Conservation (phyloP, 345 rosid genomes). For the Syzygium aqueum region DNA sequence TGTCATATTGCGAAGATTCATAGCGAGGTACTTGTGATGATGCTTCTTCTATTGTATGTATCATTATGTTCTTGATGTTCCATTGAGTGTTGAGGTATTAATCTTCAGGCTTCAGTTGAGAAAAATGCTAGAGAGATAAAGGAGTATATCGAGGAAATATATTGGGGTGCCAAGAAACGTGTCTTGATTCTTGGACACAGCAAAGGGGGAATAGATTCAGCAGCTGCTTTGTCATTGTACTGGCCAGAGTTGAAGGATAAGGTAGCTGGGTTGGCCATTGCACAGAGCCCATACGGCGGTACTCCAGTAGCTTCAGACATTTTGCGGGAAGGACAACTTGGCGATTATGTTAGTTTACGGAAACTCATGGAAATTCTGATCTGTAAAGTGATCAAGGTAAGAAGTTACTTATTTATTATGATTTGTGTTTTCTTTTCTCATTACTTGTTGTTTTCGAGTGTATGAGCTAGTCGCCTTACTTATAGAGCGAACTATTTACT, state of each 20-base stretch:
- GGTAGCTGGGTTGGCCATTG: slow-evolving; percentile 83
- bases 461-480: not conserved
- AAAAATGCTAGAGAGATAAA: slow-evolving; percentile 93
- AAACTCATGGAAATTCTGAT: slow-evolving; percentile 84
- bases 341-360: slow-evolving; percentile 78
- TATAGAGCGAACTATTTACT: not conserved
- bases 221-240: slow-evolving; percentile 86
- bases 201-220: slow-evolving; percentile 97
- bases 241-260: slow-evolving; percentile 97
- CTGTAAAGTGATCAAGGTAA: slow-evolving; percentile 89
- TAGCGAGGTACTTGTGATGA: slow-evolving; percentile 56
- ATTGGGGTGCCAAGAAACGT: slow-evolving; percentile 90
- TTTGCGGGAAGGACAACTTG: slow-evolving; percentile 89
- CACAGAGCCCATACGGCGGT: slow-evolving; percentile 96
- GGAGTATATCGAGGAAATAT: slow-evolving; percentile 89
- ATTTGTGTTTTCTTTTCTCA: not conserved
- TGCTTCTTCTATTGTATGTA: not conserved
- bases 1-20: slow-evolving; percentile 99
- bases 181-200: slow-evolving; percentile 96
- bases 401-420: not conserved
- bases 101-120: slow-evolving; percentile 85
- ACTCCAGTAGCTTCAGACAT: slow-evolving; percentile 94
- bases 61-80: not conserved
- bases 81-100: slow-evolving; percentile 12
- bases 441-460: not conserved